These are phyloP conservation scores for bread wheat (Triticum aestivum) DNA, from an alignment of 176 grass and related monocot species.

Conservation along the genomic window IWGSC_CS_RefSeq_v2.1 NC_057802.1:472541730-472542229, in stretches of 20 bases:
- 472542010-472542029: constrained; percentile 32
- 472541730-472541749: no score
- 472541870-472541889: background rate
- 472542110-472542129: constrained; percentile 36
- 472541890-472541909: constrained; percentile 9
- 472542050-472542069: constrained; percentile 37
- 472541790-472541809: no score
- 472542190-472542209: background rate
- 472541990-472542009: constrained; percentile 26
- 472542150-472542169: constrained; percentile 46
- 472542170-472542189: constrained; percentile 27
- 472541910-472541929: background rate
- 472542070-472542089: constrained; percentile 32
- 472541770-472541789: no score
- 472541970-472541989: constrained; percentile 44
- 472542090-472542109: constrained; percentile 28
- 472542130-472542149: constrained; percentile 48
- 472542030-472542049: constrained; percentile 41
- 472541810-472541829: background rate
- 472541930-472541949: constrained; percentile 4
- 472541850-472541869: constrained; percentile 24
- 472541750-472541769: no score
- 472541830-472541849: background rate
- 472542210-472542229: background rate
- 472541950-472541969: constrained; percentile 24